phyloP scores from a whole-genome alignment of 805 yeast species.

The Teunomyces barrocoloradensis region DNA sequence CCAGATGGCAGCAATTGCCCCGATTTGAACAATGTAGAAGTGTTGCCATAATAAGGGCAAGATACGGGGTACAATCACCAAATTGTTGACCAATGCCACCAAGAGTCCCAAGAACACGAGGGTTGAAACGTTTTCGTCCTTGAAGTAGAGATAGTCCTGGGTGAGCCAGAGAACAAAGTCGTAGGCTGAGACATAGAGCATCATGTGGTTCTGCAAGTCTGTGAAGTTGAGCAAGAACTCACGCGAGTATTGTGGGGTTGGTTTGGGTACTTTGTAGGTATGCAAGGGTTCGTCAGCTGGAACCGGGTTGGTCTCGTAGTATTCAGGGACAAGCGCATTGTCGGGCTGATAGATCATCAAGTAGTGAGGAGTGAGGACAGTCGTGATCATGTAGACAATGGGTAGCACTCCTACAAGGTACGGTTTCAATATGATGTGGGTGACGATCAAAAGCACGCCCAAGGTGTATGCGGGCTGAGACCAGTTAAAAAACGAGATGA shows the following conservation, averaged over 20 bases:
- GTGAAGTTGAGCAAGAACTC: slow-evolving; percentile 78
- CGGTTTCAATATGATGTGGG: slow-evolving; percentile 62
- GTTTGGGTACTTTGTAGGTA: slow-evolving; percentile 54
- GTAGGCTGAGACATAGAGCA: slow-evolving; percentile 58
- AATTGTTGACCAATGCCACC: slow-evolving; percentile 18
- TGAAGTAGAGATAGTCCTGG: slow-evolving; percentile 59
- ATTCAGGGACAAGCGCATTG: slow-evolving; percentile 17
- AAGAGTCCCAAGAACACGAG: slow-evolving; percentile 45
- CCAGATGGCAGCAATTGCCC: slow-evolving; percentile 51
- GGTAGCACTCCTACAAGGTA: slow-evolving; percentile 54
- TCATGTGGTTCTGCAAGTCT: slow-evolving; percentile 80
- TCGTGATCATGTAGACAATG: slow-evolving; percentile 48
- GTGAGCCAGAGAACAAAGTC: slow-evolving; percentile 53
- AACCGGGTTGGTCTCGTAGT: slow-evolving; percentile 26
- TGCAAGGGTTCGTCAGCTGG: slow-evolving; percentile 51
- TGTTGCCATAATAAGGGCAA: slow-evolving; percentile 29
- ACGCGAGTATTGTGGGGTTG: slow-evolving; percentile 73
- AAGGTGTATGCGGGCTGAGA: slow-evolving; percentile 58
- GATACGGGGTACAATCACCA: slow-evolving; percentile 26
- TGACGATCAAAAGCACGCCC: slow-evolving; percentile 48
- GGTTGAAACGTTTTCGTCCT: slow-evolving; percentile 58
- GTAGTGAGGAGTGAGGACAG: slow-evolving; percentile 68
- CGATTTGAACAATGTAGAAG: slow-evolving; percentile 11
- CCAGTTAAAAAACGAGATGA: slow-evolving; percentile 63
- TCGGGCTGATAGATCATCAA: slow-evolving; percentile 64